Percentiles rank a stretch among this genome's conserved stretches.
These are phyloP conservation scores for Pholiota conissans DNA, from an alignment of 768 basidiomycete genomes.

Conservation along the genomic window DNA sequence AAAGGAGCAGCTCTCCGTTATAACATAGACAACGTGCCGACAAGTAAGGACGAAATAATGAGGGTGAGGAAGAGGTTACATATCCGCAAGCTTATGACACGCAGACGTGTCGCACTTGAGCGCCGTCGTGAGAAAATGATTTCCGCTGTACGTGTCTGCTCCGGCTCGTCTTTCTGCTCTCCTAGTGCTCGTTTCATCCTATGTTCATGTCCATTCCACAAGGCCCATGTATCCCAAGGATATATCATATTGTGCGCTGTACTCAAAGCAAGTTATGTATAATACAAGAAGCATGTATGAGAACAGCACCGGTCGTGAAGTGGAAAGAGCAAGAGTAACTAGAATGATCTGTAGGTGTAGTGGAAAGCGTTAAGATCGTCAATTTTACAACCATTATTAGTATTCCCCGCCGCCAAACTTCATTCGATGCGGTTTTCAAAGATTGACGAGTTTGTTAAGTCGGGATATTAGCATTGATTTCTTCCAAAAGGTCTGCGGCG, in stretches of 20 bases:
- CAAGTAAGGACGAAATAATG: conserved; percentile 4
- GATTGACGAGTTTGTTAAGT: conserved; percentile 23
- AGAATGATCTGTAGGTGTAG: conserved; percentile 2
- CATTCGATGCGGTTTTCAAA: neutral
- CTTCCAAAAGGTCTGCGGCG: conserved; percentile 65
- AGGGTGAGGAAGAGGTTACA: neutral
- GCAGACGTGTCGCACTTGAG: conserved; percentile 8
- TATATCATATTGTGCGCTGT: neutral
- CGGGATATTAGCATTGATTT: conserved; percentile 51
- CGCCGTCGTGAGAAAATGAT: conserved; percentile 7
- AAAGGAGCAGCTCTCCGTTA: conserved; percentile 9
- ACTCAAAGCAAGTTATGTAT: conserved; percentile 15
- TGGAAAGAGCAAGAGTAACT: conserved; percentile 2
- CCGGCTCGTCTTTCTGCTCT: neutral
- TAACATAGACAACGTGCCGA: conserved; percentile 19
- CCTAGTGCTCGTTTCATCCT: neutral
- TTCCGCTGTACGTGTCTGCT: conserved; percentile 2
- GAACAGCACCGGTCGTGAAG: conserved; percentile 6
- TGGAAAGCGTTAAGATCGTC: neutral
- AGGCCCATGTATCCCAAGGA: neutral
- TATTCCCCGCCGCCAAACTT: conserved; percentile 3
- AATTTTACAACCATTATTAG: conserved; percentile 5
- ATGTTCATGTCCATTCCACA: too few species aligned
- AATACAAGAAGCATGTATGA: conserved; percentile 19
- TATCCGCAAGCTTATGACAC: neutral